Evolutionary conservation across 257 asterid genomes (phyloP).

Genomic region (Solanum paucissectum): DNA sequence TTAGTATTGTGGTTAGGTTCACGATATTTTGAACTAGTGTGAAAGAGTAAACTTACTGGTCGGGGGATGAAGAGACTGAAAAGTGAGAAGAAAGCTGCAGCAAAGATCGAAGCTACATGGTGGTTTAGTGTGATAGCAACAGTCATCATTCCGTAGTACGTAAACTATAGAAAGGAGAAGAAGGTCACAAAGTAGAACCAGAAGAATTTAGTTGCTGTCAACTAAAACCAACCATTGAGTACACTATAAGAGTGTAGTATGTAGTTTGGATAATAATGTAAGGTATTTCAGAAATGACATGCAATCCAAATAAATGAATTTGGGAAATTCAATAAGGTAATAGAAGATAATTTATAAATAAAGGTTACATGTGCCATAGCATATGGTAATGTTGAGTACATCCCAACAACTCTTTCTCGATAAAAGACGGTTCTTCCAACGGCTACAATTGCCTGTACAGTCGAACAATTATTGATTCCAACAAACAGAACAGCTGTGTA

Average conservation of each 20-base stretch:
- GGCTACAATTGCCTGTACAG: slow-evolving; percentile 78
- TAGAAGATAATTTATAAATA: neutral
- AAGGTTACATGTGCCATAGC: slow-evolving; percentile 60
- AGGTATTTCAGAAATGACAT: slow-evolving; percentile 68
- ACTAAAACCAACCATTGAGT: slow-evolving; percentile 76
- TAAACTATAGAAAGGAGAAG: slow-evolving; percentile 73
- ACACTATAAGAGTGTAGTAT: slow-evolving; percentile 53
- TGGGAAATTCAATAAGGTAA: neutral
- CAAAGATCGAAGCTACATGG: slow-evolving; percentile 74
- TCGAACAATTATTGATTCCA: slow-evolving; percentile 21
- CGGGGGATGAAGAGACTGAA: slow-evolving; percentile 73
- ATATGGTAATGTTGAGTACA: slow-evolving; percentile 81
- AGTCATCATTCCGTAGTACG: slow-evolving; percentile 91
- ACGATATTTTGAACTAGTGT: neutral
- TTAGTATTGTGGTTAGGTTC: neutral
- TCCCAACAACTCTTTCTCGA: slow-evolving; percentile 68
- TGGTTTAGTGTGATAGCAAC: slow-evolving; percentile 80
- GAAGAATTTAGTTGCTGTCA: slow-evolving; percentile 67
- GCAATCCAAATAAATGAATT: neutral
- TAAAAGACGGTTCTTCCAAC: slow-evolving; percentile 69
- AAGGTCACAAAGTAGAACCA: slow-evolving; percentile 76
- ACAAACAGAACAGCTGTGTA: slow-evolving; percentile 59
- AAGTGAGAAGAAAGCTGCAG: slow-evolving; percentile 65
- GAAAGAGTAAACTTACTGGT: slow-evolving; percentile 48
- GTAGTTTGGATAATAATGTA: slow-evolving; percentile 50